Percentiles rank a stretch among this genome's conserved stretches.
Conservation (phyloP, 345 rosid species). For the Leavenworthia alabamica region DNA sequence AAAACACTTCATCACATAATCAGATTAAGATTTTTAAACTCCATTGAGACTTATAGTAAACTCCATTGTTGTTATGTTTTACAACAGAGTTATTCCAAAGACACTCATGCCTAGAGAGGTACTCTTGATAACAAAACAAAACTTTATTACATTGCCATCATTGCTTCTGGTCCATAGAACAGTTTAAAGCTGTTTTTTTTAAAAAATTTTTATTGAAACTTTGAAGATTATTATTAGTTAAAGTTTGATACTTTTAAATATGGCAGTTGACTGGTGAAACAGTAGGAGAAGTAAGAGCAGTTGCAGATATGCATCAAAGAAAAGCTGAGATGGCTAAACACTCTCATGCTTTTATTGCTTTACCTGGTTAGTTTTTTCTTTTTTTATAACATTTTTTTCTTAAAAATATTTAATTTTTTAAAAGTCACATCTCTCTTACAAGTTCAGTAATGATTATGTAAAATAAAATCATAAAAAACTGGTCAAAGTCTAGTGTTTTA, state of each 20-base stretch:
- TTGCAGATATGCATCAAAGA: conserved; percentile 98
- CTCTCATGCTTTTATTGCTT: conserved; percentile 98
- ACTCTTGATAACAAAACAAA: conserved; percentile 26
- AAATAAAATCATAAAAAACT: not conserved
- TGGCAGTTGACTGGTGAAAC: conserved; percentile 95
- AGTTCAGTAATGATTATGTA: conserved; percentile 27
- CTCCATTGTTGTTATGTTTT: not conserved
- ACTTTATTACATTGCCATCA: conserved; percentile 27
- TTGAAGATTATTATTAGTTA: conserved; percentile 10
- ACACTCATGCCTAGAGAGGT: conserved; percentile 99
- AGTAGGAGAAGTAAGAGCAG: conserved; percentile 98
- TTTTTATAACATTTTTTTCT: not conserved
- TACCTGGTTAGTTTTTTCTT: conserved; percentile 69
- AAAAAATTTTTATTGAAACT: conserved; percentile 14
- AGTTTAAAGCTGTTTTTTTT: conserved; percentile 28
- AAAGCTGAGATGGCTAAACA: conserved; percentile 99
- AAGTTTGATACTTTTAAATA: conserved; percentile 11
- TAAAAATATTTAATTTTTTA: not conserved
- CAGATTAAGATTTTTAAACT: no score
- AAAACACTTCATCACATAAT: conserved; percentile 9
- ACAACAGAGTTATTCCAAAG: conserved; percentile 95
- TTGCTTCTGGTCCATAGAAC: conserved; percentile 33
- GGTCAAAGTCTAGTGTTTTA: conserved; percentile 13
- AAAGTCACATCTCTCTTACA: conserved; percentile 17
- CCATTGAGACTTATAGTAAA: no score